A percentile compares a stretch with the other conserved stretches of the same genome.
Conservation (phyloP, 345 rosid genomes). For the Eucalyptus victrix region DNA sequence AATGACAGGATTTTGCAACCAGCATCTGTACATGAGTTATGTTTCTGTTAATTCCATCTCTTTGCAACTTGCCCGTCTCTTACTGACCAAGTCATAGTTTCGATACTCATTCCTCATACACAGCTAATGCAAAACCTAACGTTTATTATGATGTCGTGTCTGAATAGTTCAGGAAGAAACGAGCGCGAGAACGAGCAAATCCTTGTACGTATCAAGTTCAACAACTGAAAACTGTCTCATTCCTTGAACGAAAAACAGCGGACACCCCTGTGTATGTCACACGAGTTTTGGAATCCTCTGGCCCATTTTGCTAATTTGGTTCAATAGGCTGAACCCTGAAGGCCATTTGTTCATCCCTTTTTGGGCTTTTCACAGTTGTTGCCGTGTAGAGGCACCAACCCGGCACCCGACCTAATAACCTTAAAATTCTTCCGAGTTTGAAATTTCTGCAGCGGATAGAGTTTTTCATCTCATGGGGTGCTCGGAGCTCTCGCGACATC, state of each 20-base stretch:
- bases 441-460: background rate
- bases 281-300: background rate
- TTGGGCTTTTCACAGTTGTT: background rate
- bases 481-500: background rate
- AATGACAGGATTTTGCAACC: conserved; percentile 17
- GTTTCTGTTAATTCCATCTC: background rate
- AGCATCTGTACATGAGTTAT: conserved; percentile 18
- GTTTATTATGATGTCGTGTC: background rate
- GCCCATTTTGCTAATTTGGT: background rate
- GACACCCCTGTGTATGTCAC: background rate
- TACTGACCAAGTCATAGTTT: background rate
- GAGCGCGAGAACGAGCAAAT: background rate
- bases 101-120: background rate
- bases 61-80: background rate
- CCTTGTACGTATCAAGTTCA: background rate
- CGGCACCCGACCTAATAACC: background rate
- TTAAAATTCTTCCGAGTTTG: background rate
- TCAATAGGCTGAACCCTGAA: background rate
- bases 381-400: background rate
- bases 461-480: background rate
- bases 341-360: background rate
- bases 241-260: background rate
- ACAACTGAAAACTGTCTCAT: background rate
- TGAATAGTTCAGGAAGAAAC: background rate
- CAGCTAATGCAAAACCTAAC: background rate